phyloP scores from a whole-genome alignment of 75 land plant genomes.

The Larix kaempferi region DNA sequence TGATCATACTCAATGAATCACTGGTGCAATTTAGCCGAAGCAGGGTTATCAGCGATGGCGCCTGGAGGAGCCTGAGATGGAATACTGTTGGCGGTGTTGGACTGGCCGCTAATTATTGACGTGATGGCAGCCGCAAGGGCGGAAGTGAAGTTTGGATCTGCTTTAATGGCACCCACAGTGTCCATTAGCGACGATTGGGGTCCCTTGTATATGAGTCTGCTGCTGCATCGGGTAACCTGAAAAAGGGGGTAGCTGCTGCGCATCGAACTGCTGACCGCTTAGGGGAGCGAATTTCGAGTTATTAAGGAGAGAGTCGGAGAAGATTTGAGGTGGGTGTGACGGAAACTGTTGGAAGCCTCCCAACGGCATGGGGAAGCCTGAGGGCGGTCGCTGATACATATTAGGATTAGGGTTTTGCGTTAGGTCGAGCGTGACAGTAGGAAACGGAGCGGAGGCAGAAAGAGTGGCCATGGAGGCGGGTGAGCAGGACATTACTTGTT shows the following conservation, averaged over 20 bases:
- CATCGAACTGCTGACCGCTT: not conserved
- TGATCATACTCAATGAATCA: too few species aligned
- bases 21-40: too few species aligned
- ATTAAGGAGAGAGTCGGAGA: not conserved
- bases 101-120: constrained; percentile 5
- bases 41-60: too few species aligned
- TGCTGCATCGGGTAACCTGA: not conserved
- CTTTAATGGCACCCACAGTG: too few species aligned
- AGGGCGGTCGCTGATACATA: constrained; percentile 3
- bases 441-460: constrained; percentile 26
- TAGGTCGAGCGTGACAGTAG: constrained; percentile 76
- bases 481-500: not conserved
- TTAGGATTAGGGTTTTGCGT: constrained; percentile 33
- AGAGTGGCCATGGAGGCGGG: not conserved
- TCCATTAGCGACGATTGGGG: too few species aligned
- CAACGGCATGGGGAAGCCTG: not conserved
- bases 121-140: constrained; percentile 26
- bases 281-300: not conserved
- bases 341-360: not conserved
- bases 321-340: not conserved
- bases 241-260: not conserved
- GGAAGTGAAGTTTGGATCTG: constrained; percentile 29
- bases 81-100: too few species aligned
- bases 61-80: too few species aligned
- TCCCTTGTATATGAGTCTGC: constrained; percentile 1